Evolutionary conservation across 2,329 filamentous ascomycete genomes (phyloP).

Genomic region (Nannizziopsis barbatae): DNA sequence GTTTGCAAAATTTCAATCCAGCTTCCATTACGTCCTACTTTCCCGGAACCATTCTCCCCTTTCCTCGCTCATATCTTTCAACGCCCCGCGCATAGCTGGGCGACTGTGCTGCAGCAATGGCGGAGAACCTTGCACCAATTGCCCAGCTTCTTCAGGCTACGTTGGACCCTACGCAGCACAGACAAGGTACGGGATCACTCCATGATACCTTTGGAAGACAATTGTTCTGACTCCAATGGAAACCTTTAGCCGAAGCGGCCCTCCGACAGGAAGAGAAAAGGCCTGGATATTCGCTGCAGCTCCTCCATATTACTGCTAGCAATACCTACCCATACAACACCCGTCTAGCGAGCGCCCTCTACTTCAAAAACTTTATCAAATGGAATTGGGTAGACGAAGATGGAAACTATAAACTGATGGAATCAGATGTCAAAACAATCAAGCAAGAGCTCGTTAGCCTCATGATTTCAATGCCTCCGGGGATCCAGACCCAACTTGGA

Average conservation of each 20-base stretch:
- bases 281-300: slow-evolving; percentile 73
- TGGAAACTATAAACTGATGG: slow-evolving; percentile 77
- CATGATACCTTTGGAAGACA: neutral
- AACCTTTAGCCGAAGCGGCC: slow-evolving; percentile 59
- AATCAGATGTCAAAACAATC: slow-evolving; percentile 75
- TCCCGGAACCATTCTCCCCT: neutral
- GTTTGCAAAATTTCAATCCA: too few relatives aligned
- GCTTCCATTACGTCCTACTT: too few relatives aligned
- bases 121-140: slow-evolving; percentile 51
- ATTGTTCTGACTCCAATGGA: neutral
- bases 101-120: slow-evolving; percentile 40
- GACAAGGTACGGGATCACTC: slow-evolving; percentile 56
- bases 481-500: slow-evolving; percentile 84
- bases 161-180: slow-evolving; percentile 74
- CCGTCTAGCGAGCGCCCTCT: slow-evolving; percentile 75
- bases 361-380: slow-evolving; percentile 98
- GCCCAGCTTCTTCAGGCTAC: slow-evolving; percentile 83
- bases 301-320: slow-evolving; percentile 82
- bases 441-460: slow-evolving; percentile 91
- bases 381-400: slow-evolving; percentile 93
- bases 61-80: neutral
- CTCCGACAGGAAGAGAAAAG: slow-evolving; percentile 70
- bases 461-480: slow-evolving; percentile 84
- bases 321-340: slow-evolving; percentile 62
- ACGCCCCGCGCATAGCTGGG: slow-evolving; percentile 17